Percentiles rank a stretch among this genome's conserved stretches.
Conservation (phyloP, 2,329 filamentous ascomycete species). For the Sporothrix dimorphospora region DNA sequence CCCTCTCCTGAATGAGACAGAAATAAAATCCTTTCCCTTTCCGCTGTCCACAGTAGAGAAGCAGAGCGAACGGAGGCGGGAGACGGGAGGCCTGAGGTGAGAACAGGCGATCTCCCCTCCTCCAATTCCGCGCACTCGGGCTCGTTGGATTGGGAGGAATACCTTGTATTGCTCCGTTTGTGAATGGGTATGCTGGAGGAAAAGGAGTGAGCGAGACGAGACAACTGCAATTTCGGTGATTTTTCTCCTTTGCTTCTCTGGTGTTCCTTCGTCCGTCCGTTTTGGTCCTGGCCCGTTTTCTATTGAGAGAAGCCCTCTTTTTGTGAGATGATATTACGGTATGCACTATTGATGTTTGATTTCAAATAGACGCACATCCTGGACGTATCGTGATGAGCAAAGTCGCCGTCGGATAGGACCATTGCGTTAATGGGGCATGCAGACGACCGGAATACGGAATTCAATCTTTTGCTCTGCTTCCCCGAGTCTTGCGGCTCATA, state of each 20-base stretch:
- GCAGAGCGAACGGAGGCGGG: not conserved
- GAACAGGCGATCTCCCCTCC: not conserved
- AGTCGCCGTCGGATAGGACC: not conserved
- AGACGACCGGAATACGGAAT: not conserved
- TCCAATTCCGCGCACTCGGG: not conserved
- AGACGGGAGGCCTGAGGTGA: conserved; percentile 16
- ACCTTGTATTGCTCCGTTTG: not conserved
- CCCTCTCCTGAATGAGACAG: conserved; percentile 16
- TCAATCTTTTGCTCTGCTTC: not conserved
- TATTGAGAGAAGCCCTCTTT: not conserved
- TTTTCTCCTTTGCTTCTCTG: not conserved
- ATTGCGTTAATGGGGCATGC: not conserved
- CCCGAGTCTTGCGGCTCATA: too few species aligned
- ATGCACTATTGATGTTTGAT: not conserved
- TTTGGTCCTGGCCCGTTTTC: not conserved
- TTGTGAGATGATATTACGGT: not conserved
- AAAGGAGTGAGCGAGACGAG: not conserved
- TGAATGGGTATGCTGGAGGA: not conserved
- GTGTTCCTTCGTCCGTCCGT: not conserved
- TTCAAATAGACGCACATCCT: not conserved
- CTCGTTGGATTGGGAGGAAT: not conserved
- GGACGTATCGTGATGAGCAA: not conserved
- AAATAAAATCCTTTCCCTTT: not conserved
- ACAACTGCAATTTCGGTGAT: conserved; percentile 7
- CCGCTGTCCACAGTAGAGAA: not conserved